Evolutionary conservation across 169 alveolate genomes (phyloP), one percentile per base, ranked within the genome.

Genomic region (Cyclospora cayetanensis): DNA sequence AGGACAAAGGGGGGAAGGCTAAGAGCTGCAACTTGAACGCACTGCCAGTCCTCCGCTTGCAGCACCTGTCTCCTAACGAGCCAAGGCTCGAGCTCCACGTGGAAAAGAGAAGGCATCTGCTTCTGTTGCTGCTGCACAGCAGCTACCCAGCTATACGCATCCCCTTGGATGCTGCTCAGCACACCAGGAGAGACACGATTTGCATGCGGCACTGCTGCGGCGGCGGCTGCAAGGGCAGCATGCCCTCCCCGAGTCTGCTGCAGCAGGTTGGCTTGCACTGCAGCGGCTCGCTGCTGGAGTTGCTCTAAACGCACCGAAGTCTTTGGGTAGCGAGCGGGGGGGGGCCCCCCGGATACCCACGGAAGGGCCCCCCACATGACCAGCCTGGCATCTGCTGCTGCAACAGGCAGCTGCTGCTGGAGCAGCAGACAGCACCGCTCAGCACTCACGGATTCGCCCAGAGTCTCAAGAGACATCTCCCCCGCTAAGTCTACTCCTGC

Each of bases 81-180:
- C 86, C 86, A 76, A n/a, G 86, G 86, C 66, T 76, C 43, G 43
- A 42, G 86, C 86, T 76, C 66, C 86, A 42, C 55, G 66, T 76
- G 86, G 66, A 35, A 52, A 46, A 42, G 86, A 37, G 2, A 42
- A 37, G n/a, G 77, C 83, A 37, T 46, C 83, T 34, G 83, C 83
- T 70, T n/a, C 70, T 55, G 70, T 29, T 55, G 70, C 27, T 55
- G 70, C 70, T 55, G 83, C 86, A 76, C 86, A 18, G 86, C 65
- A 22, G 20, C n/a, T 0, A 76, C 86, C 86, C 86, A 76, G 5
- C 66, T 60, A 20, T 41, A 65, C 29, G 66, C 86, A 60, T 76
- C 86, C 65, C 43, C 86, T 42, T 2, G 35, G 84, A 12, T 37
- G 31, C n/a, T n/a, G n/a, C n/a, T n/a, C n/a, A n/a, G n/a, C n/a